A percentile compares a stretch with the other conserved stretches of the same genome.
phyloP scores from a whole-genome alignment of 306 rosid genomes.

The Boehmeria nivea region DNA sequence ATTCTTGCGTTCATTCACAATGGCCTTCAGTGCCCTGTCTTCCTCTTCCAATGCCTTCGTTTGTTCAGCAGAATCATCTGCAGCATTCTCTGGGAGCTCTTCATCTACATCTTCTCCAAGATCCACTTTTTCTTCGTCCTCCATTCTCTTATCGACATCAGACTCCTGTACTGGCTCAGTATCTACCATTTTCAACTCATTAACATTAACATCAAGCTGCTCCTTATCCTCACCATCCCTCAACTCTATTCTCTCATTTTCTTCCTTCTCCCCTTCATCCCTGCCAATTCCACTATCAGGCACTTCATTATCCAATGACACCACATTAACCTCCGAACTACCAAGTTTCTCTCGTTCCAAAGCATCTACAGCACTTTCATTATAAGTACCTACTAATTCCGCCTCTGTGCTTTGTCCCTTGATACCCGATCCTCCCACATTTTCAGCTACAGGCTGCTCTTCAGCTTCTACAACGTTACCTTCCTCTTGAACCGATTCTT shows the following conservation, averaged over 20 bases:
- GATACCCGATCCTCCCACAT: constrained; percentile 17
- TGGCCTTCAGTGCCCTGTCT: constrained; percentile 41
- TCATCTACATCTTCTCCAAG: constrained; percentile 44
- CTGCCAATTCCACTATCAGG: constrained; percentile 7
- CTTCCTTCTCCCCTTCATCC: constrained; percentile 30
- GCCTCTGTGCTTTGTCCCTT: no score
- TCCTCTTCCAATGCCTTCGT: constrained; percentile 42
- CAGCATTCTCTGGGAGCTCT: constrained; percentile 42
- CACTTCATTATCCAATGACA: constrained; percentile 27
- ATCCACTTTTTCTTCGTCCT: constrained; percentile 39
- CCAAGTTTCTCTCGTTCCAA: constrained; percentile 6
- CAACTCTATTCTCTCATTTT: constrained; percentile 24
- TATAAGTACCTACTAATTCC: constrained; percentile 4
- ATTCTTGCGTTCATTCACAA: constrained; percentile 49
- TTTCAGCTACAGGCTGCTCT: constrained; percentile 23
- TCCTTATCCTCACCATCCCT: constrained; percentile 23
- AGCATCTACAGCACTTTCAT: constrained; percentile 8
- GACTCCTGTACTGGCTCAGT: constrained; percentile 19
- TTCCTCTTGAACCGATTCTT: constrained; percentile 28
- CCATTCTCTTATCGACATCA: constrained; percentile 27
- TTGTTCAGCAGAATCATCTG: constrained; percentile 41
- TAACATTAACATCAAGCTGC: constrained; percentile 10
- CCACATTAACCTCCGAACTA: constrained; percentile 24
- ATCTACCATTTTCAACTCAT: constrained; percentile 29
- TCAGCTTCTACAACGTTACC: constrained; percentile 28